Evolutionary conservation across 768 basidiomycete genomes (phyloP), one percentile per base, ranked within the genome.

Genomic region (Auricularia cornea): DNA sequence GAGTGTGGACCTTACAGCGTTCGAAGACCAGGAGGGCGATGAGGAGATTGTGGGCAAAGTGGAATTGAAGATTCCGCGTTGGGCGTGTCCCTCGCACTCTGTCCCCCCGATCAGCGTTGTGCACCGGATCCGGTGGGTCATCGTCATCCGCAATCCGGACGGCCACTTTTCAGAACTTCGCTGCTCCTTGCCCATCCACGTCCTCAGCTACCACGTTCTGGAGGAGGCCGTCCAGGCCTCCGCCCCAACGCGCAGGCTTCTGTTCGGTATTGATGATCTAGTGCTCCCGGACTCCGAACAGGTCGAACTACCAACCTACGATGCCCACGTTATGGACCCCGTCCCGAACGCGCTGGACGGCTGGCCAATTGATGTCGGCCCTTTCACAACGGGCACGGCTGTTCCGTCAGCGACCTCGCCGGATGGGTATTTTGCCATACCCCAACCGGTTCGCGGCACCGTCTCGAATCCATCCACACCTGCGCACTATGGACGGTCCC

Each of bases 131-230:
- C 83, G 88, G 41, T 92, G 90, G 90, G 83, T 73, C 18, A 88
- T 92, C 65, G 77, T 86, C 60, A 88, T 95, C 70, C 80, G 80
- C 66, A 98, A 98, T 71, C 80, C 81, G 6, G 96, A 98, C 71
- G 94, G 94, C 0, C 96, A 98, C 71, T 88, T 86, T 2, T 95
- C 93, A 10, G 94, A 98, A 73, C 80, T 98, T n/a, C 86, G 94
- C 18, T 98, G 96, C 73, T 94, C 94, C 1, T 80, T 98, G 4
- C 96, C 96, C 0, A 75, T 98, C 35, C 85, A 91, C 70, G 81
- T 98, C 59, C 86, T 98, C 28, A 88, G 94, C 67, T 72, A 82
- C 64, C 79, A 83, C 14, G 76, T 96, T 1, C 79, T 90, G 18
- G 80, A 86, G 16, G 94, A 97, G 71, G 89, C 92, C 1, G 80